Conservation (phyloP, 2,329 filamentous ascomycete genomes). For the Fusarium decemcellulare region DNA sequence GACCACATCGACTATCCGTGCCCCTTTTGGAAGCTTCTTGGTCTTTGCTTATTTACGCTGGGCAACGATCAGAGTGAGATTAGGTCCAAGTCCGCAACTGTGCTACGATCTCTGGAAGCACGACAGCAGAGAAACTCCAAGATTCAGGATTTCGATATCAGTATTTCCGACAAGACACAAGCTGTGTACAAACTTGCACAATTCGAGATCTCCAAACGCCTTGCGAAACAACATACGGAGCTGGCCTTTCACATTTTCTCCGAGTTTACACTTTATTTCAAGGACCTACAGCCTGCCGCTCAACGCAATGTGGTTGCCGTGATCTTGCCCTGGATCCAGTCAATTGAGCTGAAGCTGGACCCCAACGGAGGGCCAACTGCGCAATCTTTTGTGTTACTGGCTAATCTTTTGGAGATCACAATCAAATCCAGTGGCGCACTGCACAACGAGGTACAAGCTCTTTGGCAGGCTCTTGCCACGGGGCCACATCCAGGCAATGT, state of each 20-base stretch:
- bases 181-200: slow-evolving; percentile 98
- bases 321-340: slow-evolving; percentile 96
- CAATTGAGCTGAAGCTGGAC: slow-evolving; percentile 91
- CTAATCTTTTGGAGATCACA: slow-evolving; percentile 96
- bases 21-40: slow-evolving; percentile 92
- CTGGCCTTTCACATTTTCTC: slow-evolving; percentile 95
- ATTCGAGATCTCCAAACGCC: slow-evolving; percentile 93
- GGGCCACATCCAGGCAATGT: slow-evolving; percentile 95
- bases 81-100: slow-evolving; percentile 85
- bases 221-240: slow-evolving; percentile 90
- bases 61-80: slow-evolving; percentile 94
- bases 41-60: slow-evolving; percentile 90
- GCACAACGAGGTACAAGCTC: slow-evolving; percentile 96
- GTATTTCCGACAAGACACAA: slow-evolving; percentile 97
- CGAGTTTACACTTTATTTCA: slow-evolving; percentile 95
- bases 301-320: slow-evolving; percentile 96
- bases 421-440: slow-evolving; percentile 90
- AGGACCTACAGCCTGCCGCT: slow-evolving; percentile 83
- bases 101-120: slow-evolving; percentile 86
- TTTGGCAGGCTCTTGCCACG: slow-evolving; percentile 97
- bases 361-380: slow-evolving; percentile 92
- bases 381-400: slow-evolving; percentile 93
- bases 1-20: slow-evolving; percentile 86
- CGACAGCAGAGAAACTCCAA: slow-evolving; percentile 85
- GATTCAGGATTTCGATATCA: slow-evolving; percentile 97